Evolutionary conservation across 345 rosid genomes (phyloP).

Genomic region (Isatis tinctoria): DNA sequence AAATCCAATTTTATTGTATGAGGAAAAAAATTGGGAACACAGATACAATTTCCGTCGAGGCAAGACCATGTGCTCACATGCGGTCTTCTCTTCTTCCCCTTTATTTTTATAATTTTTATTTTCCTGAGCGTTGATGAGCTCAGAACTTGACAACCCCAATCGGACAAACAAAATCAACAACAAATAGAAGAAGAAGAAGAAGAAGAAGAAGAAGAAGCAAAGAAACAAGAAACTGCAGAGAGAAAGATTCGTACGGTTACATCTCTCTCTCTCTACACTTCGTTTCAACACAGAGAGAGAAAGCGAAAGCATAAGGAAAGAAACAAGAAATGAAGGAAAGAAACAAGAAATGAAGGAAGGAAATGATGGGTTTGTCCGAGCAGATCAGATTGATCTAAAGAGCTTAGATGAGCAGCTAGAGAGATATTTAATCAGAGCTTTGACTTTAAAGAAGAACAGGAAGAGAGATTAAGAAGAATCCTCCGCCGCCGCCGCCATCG

Average conservation of each 20-base stretch:
- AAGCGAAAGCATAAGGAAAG: neutral
- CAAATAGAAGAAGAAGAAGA: no score
- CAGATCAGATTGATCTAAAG: slow-evolving; percentile 98
- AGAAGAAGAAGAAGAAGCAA: no score
- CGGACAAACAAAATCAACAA: no score
- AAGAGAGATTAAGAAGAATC: slow-evolving; percentile 38
- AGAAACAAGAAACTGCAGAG: no score
- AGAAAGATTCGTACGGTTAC: no score
- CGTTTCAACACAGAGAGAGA: no score
- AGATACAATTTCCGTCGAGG: slow-evolving; percentile 30
- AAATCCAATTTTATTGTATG: no score
- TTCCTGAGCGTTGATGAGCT: slow-evolving; percentile 16
- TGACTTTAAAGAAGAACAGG: slow-evolving; percentile 59
- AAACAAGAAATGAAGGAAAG: neutral
- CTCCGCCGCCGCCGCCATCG: slow-evolving; percentile 1
- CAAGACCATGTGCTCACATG: slow-evolving; percentile 61
- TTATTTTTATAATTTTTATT: neutral
- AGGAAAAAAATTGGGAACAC: neutral
- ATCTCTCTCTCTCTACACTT: no score
- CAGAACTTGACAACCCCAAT: slow-evolving; percentile 1
- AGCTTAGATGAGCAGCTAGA: slow-evolving; percentile 93
- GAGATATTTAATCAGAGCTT: slow-evolving; percentile 67
- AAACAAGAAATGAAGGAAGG: slow-evolving; percentile 50
- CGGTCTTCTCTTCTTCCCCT: slow-evolving; percentile 14
- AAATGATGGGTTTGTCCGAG: slow-evolving; percentile 80